A percentile compares a stretch with the other conserved stretches of the same genome.
Conservation (phyloP, 352 stramenopile species). For the Plasmopara viticola region DNA sequence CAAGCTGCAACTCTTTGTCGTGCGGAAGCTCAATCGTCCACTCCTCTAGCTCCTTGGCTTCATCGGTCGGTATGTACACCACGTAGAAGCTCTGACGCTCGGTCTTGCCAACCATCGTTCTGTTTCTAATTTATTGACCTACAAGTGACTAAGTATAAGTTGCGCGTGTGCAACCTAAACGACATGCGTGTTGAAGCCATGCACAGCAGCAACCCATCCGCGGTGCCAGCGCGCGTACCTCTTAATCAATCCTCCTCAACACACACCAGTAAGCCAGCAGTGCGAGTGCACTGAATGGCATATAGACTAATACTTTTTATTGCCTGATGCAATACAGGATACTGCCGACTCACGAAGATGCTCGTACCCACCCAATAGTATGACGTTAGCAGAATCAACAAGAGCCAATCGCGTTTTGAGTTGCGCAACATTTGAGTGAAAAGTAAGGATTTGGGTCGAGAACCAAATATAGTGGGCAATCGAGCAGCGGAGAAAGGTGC, state of each 20-base stretch:
- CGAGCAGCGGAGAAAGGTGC: too few species aligned
- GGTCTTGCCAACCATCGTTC: conserved; percentile 49
- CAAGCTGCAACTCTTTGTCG: conserved; percentile 75
- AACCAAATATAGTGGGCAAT: too few species aligned
- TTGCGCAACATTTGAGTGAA: too few species aligned
- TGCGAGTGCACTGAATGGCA: too few species aligned
- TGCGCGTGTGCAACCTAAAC: neutral
- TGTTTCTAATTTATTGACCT: neutral
- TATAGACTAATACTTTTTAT: too few species aligned
- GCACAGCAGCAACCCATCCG: neutral
- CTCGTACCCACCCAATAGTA: too few species aligned
- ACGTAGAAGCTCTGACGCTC: conserved; percentile 61
- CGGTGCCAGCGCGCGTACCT: neutral
- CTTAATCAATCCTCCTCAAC: neutral
- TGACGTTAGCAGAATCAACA: too few species aligned
- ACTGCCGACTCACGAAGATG: too few species aligned
- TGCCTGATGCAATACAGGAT: too few species aligned
- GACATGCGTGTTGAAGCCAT: neutral
- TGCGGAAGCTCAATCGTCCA: conserved; percentile 58
- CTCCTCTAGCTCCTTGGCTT: conserved; percentile 51
- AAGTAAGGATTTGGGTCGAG: too few species aligned
- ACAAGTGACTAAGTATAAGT: neutral
- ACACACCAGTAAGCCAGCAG: too few species aligned
- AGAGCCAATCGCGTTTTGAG: too few species aligned
- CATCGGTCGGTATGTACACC: conserved; percentile 61